These are phyloP conservation scores for Coniella lustricola DNA, from an alignment of 2,329 filamentous ascomycete genomes.

Conservation along the genomic window DNA sequence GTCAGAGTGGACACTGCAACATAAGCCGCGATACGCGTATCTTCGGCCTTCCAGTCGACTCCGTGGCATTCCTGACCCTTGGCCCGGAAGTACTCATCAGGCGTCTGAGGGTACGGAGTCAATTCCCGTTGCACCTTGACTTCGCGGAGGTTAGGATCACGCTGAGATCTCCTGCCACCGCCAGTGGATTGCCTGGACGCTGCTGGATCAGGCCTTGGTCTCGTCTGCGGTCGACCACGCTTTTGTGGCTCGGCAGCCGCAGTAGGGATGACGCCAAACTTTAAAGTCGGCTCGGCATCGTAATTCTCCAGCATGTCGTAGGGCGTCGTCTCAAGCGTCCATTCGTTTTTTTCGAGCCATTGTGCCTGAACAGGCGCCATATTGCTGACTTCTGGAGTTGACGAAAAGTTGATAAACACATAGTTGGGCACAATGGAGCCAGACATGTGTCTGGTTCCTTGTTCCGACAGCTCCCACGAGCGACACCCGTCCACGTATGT, in stretches of 20 bases:
- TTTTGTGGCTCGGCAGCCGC: conserved; percentile 6
- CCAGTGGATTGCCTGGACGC: conserved; percentile 13
- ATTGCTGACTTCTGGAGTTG: conserved; percentile 19
- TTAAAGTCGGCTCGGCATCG: conserved; percentile 19
- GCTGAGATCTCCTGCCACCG: conserved; percentile 13
- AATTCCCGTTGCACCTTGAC: conserved; percentile 26
- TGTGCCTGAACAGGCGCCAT: conserved; percentile 23
- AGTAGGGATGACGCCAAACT: conserved; percentile 13
- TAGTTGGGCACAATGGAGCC: conserved; percentile 29
- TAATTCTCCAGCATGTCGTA: conserved; percentile 32
- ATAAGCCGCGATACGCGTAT: conserved; percentile 47
- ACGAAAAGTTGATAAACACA: conserved; percentile 32
- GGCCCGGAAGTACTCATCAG: conserved; percentile 27
- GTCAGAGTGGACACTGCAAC: conserved; percentile 50
- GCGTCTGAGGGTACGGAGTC: conserved; percentile 26
- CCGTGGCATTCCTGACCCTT: conserved; percentile 26
- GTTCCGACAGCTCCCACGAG: conserved; percentile 38
- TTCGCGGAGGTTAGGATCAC: conserved; percentile 17
- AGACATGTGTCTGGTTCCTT: conserved; percentile 27
- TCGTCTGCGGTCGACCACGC: conserved; percentile 8
- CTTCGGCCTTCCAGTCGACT: conserved; percentile 36
- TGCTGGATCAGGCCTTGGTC: not conserved
- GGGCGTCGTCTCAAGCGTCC: conserved; percentile 34
- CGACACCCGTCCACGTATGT: conserved; percentile 32
- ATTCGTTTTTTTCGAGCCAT: conserved; percentile 34